Base-by-base conservation (phyloP, 208 protist species). In the Leptomonas seymouri region DNA sequence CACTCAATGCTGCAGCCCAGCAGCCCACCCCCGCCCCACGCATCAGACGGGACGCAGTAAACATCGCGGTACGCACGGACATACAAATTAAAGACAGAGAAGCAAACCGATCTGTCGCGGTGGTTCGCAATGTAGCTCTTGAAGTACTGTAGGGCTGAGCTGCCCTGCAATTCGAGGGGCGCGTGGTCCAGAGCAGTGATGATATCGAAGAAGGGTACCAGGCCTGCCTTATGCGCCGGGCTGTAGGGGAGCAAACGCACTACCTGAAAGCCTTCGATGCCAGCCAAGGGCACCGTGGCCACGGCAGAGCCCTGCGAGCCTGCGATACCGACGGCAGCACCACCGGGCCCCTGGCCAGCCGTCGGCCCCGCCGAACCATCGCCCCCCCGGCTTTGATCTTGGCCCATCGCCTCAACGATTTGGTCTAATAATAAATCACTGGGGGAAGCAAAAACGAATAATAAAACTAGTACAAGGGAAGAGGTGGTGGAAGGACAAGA, bases 151-250 rank as follows among this genome's bases (percentile, higher is more conserved):
- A 87, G 67, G 5, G 58, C 45, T 31, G 63, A 46, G 34, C 66
- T 48, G 31, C 67, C 61, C 44, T 76, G 44, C 18, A 41, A 46
- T 2, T 78, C 67, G 18, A 84, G 42, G 12, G 66, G 31, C n/a
- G 65, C 39, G n/a, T 86, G 49, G 62, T 97, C 87, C 18, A 93
- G 59, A 4, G 81, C 84, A 21, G 75, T 84, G 57, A 97, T 92
- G 39, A 97, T 84, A 76, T 97, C 93, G 60, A 97, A 97, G 65
- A 88, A 97, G 3, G 93, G 90, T 25, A 93, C 54, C 20, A 97
- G 61, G 6, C 93, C 93, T 4, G 78, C 76, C n/a, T 72, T 55
- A 57, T 93, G 82, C 1, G 93, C 90, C 12, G 89, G 89, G 63
- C 90, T 94, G 62, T 84, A 62, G 0, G 89, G 87, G 15, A 94